phyloP scores from a whole-genome alignment of 495 filamentous ascomycete genomes.

The Daldinia vernicosa region DNA sequence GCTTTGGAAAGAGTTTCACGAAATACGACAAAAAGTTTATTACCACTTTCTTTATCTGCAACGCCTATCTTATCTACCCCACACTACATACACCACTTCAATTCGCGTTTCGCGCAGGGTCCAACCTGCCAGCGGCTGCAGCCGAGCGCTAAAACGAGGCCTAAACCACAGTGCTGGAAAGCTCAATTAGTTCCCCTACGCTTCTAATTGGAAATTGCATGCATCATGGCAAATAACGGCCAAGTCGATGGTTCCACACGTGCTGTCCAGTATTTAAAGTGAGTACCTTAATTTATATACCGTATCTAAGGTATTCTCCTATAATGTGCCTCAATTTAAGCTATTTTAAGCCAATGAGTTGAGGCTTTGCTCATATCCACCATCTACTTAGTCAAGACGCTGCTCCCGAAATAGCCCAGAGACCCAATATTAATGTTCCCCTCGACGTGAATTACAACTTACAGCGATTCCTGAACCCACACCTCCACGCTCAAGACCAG shows the following conservation, averaged over 20 bases:
- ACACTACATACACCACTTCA: slow-evolving; percentile 12
- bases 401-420: slow-evolving; percentile 19
- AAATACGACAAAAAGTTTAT: slow-evolving; percentile 3
- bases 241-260: slow-evolving; percentile 37
- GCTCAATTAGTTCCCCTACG: slow-evolving; percentile 11
- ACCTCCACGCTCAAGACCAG: slow-evolving; percentile 42
- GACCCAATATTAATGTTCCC: slow-evolving; percentile 39
- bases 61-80: slow-evolving; percentile 20
- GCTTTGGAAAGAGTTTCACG: neutral
- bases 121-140: slow-evolving; percentile 33
- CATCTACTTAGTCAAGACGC: slow-evolving; percentile 23
- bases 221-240: slow-evolving; percentile 35
- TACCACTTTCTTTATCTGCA: neutral
- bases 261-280: slow-evolving; percentile 44
- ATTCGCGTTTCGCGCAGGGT: slow-evolving; percentile 10
- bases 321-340: neutral
- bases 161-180: slow-evolving; percentile 36
- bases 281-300: slow-evolving; percentile 12
- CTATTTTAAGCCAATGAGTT: neutral
- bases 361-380: neutral
- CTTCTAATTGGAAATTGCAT: slow-evolving; percentile 4
- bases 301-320: neutral
- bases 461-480: slow-evolving; percentile 43
- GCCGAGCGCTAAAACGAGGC: slow-evolving; percentile 37
- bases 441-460: slow-evolving; percentile 42